A percentile compares a stretch with the other conserved stretches of the same genome.
phyloP scores from a whole-genome alignment of 2,329 filamentous ascomycete species.

The Orbilia ellipsospora region DNA sequence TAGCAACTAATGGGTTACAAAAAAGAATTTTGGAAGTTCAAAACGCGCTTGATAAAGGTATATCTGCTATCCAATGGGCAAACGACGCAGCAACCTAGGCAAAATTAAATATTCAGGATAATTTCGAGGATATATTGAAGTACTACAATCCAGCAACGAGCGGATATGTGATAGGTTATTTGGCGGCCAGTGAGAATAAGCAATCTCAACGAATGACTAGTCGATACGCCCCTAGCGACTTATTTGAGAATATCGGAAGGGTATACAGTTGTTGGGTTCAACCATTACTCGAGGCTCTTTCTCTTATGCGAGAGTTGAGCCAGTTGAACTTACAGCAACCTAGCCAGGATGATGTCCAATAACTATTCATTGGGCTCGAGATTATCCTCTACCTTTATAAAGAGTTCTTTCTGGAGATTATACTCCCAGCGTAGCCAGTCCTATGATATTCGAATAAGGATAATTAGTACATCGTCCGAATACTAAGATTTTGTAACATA shows the following conservation, averaged over 20 bases:
- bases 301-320: neutral
- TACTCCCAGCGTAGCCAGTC: no score
- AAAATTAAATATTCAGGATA: neutral
- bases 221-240: no score
- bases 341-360: neutral
- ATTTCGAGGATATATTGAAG: neutral
- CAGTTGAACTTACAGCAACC: neutral
- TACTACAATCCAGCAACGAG: conserved; percentile 1
- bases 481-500: no score
- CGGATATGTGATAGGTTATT: neutral
- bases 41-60: neutral
- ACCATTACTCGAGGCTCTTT: neutral
- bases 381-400: no score
- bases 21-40: neutral
- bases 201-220: neutral
- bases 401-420: no score
- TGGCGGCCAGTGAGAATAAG: neutral
- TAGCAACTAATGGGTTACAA: neutral
- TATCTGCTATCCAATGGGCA: neutral
- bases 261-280: neutral
- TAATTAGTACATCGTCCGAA: no score
- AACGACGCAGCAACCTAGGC: neutral
- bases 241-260: neutral
- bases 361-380: no score
- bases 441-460: no score